Conservation (phyloP, 768 basidiomycete species). For the Suillus lakei region DNA sequence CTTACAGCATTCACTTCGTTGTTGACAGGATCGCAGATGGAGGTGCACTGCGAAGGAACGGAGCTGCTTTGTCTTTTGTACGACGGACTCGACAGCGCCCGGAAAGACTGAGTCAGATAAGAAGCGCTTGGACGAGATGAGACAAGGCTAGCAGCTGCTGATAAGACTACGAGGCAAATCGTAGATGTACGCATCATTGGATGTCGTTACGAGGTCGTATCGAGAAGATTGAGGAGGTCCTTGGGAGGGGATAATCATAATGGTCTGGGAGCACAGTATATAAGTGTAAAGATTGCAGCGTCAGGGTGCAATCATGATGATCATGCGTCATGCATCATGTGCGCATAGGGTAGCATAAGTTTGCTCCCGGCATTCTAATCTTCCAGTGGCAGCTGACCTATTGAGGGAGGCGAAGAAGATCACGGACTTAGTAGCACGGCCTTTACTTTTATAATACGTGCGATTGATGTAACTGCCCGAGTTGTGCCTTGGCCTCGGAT, state of each 20-base stretch:
- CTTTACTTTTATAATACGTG: too few relatives aligned
- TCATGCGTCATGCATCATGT: not conserved
- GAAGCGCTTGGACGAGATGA: constrained; percentile 13
- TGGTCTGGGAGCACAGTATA: not conserved
- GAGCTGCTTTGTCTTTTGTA: constrained; percentile 20
- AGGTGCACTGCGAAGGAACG: constrained; percentile 27
- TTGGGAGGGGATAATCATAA: not conserved
- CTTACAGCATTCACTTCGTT: constrained; percentile 28
- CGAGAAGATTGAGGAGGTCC: not conserved
- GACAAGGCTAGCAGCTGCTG: constrained; percentile 3
- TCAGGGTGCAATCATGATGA: not conserved
- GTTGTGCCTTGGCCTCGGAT: too few relatives aligned
- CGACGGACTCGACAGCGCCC: constrained; percentile 7
- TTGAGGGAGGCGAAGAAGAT: too few relatives aligned
- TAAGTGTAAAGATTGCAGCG: not conserved
- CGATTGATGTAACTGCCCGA: too few relatives aligned
- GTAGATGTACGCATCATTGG: constrained; percentile 23
- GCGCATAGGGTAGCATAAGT: too few relatives aligned
- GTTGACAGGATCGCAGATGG: constrained; percentile 27
- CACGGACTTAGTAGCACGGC: too few relatives aligned
- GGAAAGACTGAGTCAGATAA: constrained; percentile 9
- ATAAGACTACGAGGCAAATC: constrained; percentile 5
- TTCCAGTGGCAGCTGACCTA: too few relatives aligned
- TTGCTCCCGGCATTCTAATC: too few relatives aligned
- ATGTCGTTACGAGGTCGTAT: not conserved